phyloP scores from a whole-genome alignment of 352 stramenopile genomes.

The Aphanomyces stellatus region DNA sequence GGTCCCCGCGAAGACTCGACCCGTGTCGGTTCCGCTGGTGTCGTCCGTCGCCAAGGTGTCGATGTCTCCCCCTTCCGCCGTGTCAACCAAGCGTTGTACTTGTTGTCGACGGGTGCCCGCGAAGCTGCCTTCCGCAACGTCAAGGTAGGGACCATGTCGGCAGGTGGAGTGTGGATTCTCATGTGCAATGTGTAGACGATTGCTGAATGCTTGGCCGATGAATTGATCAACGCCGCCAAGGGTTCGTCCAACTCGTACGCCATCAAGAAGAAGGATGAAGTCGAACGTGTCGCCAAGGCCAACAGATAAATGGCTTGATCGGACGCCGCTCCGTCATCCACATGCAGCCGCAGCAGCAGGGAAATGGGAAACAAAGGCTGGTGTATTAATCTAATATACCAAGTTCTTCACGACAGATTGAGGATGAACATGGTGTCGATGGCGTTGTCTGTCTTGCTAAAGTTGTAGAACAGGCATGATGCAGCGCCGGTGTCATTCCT shows the following conservation, averaged over 20 bases:
- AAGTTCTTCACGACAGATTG: no score
- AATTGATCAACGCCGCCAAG: constrained; percentile 99
- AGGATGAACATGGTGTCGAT: no score
- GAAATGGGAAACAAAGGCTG: no score
- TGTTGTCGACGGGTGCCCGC: constrained; percentile 95
- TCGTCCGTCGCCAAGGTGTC: constrained; percentile 98
- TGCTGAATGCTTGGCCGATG: constrained; percentile 98
- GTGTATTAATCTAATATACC: no score
- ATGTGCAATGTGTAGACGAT: constrained; percentile 79
- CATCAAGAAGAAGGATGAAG: constrained; percentile 99
- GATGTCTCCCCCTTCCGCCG: constrained; percentile 99
- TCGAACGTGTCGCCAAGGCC: constrained; percentile 99
- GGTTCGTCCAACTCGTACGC: constrained; percentile 99
- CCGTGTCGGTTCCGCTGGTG: constrained; percentile 97
- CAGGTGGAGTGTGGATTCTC: background rate
- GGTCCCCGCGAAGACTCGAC: constrained; percentile 99
- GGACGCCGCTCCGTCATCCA: no score
- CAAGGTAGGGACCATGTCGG: constrained; percentile 43
- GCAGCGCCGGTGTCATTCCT: no score
- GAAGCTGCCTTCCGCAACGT: constrained; percentile 99
- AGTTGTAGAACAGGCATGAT: no score
- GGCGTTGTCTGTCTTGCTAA: no score
- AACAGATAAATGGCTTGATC: constrained; percentile 95
- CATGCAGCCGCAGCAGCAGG: no score
- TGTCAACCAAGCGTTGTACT: constrained; percentile 98